These are phyloP conservation scores for Hypholoma fasciculare DNA, from an alignment of 768 basidiomycete genomes.

Conservation along the genomic window DNA sequence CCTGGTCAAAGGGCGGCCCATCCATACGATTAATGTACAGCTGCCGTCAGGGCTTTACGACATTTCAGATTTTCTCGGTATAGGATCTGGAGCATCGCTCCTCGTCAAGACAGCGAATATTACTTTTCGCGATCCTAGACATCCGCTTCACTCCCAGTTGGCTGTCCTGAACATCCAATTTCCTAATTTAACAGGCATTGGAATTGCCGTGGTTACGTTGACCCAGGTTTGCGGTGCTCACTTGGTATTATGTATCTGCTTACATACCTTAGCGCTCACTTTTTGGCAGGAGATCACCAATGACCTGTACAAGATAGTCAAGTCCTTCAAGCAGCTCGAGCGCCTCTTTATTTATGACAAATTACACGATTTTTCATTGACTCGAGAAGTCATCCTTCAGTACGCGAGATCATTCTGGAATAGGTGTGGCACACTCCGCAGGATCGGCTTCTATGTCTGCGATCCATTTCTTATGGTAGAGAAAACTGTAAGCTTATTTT, in stretches of 20 bases:
- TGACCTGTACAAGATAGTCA: background rate
- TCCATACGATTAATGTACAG: background rate
- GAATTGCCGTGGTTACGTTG: background rate
- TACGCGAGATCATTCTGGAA: background rate
- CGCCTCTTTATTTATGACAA: background rate
- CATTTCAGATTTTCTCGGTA: background rate
- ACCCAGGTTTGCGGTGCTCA: background rate
- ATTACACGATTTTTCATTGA: background rate
- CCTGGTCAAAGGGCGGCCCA: background rate
- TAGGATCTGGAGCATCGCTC: background rate
- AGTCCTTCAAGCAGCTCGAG: background rate
- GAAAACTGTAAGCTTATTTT: background rate
- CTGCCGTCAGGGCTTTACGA: background rate
- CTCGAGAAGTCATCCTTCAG: background rate
- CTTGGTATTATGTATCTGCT: background rate
- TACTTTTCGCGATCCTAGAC: background rate
- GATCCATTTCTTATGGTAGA: background rate
- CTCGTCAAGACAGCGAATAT: background rate
- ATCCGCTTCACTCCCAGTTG: background rate
- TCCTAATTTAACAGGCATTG: background rate
- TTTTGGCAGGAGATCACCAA: background rate
- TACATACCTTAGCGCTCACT: background rate
- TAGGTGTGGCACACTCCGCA: background rate
- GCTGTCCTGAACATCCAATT: background rate
- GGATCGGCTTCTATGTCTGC: background rate